Base-by-base conservation (phyloP, 148 eudicot species). In the Vaccinium corymbosum region DNA sequence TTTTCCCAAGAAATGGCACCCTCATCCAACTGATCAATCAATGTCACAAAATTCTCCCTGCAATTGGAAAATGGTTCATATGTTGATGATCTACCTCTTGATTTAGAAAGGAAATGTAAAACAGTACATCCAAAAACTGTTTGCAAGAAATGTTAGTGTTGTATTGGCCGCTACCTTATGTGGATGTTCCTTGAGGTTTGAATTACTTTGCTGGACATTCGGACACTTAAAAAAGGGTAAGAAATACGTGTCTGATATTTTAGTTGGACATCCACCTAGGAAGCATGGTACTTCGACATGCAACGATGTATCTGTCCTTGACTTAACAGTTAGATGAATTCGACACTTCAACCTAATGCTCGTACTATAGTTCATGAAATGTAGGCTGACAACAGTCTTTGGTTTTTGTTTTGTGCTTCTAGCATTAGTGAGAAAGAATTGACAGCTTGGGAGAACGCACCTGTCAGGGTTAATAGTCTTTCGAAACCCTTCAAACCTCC, bases 381-480 rank as follows among this genome's bases (percentile, higher is more conserved):
- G 13, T n/a, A 22, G 14, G 29, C 70, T 10, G 70, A 22, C 70
- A 22, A 64, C 29, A 20, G 27, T 12, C 5, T 64, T n/a, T 25
- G 32, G 4, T 25, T 27, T 68, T 11, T 11, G 38, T 68, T 68
- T 1, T 68, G 38, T 68, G 38, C 16, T 27, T 29, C 16, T 4
- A 14, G 66, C 32, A 12, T n/a, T 51, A 3, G 1, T 53, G 29
- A 51, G 14, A 27, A 16, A 52, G 16, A 12, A 78, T 7, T 27
- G 78, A 42, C 16, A 27, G 80, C 61, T 16, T 14, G 50, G 17
- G 59, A 55, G 4, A 46, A 84, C 48, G 78, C 38, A 86, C 92
- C 87, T 90, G 79, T 90, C 90, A n/a, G 92, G 92, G 73, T 85
- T 86, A 51, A 90, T 88, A 12, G 90, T 90, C 89, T 87, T 86